phyloP scores from a whole-genome alignment of 2,329 filamentous ascomycete genomes.

The Xylariomycetidae sp. region DNA sequence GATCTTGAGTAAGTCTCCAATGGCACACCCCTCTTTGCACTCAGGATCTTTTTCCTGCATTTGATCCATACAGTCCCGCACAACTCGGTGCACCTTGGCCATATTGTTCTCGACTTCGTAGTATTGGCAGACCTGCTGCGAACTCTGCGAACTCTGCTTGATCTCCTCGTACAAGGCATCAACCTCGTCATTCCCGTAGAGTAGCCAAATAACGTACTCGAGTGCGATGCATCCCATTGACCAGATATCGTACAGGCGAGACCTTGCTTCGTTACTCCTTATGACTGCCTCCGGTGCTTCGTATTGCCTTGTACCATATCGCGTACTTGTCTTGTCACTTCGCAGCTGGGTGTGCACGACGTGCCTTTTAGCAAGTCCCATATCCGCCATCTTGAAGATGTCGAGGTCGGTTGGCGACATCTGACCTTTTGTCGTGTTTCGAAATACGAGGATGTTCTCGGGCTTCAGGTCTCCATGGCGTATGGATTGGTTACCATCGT shows the following conservation, averaged over 20 bases:
- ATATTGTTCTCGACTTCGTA: slow-evolving; percentile 4
- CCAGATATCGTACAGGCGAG: slow-evolving; percentile 23
- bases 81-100: neutral
- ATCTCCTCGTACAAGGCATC: slow-evolving; percentile 4
- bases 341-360: slow-evolving; percentile 6
- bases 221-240: slow-evolving; percentile 23
- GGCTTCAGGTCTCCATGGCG: slow-evolving; percentile 16
- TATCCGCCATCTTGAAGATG: slow-evolving; percentile 12
- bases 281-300: slow-evolving; percentile 6
- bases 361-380: slow-evolving; percentile 13
- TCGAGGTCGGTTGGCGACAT: neutral
- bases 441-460: slow-evolving; percentile 16
- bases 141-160: no score
- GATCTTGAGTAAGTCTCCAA: slow-evolving; percentile 5
- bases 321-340: slow-evolving; percentile 5
- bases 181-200: slow-evolving; percentile 9
- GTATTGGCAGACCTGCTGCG: neutral
- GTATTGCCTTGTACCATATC: slow-evolving; percentile 7
- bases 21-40: slow-evolving; percentile 2
- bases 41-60: slow-evolving; percentile 9
- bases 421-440: neutral
- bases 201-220: slow-evolving; percentile 21
- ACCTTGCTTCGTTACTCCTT: slow-evolving; percentile 3
- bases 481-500: neutral
- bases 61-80: slow-evolving; percentile 5